A percentile compares a stretch with the other conserved stretches of the same genome.
These are phyloP conservation scores for Raffaelea arxii DNA, from an alignment of 2,329 filamentous ascomycete species.

Conservation along the genomic window DNA sequence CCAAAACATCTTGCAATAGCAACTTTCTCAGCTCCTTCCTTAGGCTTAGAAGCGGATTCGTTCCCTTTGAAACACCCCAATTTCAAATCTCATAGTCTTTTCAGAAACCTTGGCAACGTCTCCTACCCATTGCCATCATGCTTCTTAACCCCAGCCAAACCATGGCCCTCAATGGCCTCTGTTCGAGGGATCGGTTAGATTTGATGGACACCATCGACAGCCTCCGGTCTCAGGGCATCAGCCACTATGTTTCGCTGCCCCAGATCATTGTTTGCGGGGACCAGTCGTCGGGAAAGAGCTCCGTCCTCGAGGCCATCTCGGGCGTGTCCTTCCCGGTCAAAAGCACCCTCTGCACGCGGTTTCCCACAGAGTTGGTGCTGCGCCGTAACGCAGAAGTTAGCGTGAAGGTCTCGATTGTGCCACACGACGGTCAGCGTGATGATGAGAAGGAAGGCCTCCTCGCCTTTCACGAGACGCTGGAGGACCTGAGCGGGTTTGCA, in stretches of 20 bases:
- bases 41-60: too few species aligned
- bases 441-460: constrained; percentile 17
- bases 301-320: constrained; percentile 55
- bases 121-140: background rate
- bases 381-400: constrained; percentile 27
- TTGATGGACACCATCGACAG: constrained; percentile 29
- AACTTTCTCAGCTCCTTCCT: background rate
- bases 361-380: constrained; percentile 52
- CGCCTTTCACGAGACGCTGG: constrained; percentile 16
- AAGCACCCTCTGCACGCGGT: constrained; percentile 50
- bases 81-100: background rate
- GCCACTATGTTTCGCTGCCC: constrained; percentile 29
- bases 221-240: constrained; percentile 26
- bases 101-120: background rate
- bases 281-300: constrained; percentile 55
- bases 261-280: constrained; percentile 50
- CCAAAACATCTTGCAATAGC: background rate
- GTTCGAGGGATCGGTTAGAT: constrained; percentile 23
- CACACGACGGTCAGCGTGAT: constrained; percentile 19
- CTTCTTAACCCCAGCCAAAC: background rate
- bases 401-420: constrained; percentile 27
- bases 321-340: constrained; percentile 50
- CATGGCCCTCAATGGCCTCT: constrained; percentile 9
- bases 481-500: constrained; percentile 19
- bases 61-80: background rate